Evolutionary conservation across 148 eudicot species (phyloP).

Genomic region (Fagopyrum homotropicum): DNA sequence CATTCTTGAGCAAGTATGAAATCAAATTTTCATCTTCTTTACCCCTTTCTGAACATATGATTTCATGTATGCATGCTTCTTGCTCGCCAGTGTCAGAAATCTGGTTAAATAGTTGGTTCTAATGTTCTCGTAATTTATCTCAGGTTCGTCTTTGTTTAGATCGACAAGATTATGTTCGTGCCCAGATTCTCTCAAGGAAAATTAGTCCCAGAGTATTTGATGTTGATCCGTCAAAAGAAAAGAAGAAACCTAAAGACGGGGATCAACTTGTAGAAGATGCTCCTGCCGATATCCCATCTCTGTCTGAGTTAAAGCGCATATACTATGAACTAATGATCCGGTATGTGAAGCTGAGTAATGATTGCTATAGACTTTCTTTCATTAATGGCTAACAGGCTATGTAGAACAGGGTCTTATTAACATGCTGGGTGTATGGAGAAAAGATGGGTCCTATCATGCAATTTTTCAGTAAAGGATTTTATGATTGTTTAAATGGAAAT

Average conservation of each 20-base stretch:
- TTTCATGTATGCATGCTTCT: not conserved
- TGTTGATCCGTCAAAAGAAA: slow-evolving; percentile 68
- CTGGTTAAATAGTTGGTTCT: slow-evolving; percentile 5
- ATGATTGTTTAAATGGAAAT: not conserved
- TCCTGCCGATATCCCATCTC: slow-evolving; percentile 70
- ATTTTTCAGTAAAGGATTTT: not conserved
- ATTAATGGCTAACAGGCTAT: not conserved
- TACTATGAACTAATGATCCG: slow-evolving; percentile 77
- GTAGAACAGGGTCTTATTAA: not conserved
- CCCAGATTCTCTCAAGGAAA: slow-evolving; percentile 88
- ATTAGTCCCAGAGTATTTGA: slow-evolving; percentile 91
- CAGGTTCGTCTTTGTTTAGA: slow-evolving; percentile 94
- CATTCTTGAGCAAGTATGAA: slow-evolving; percentile 88
- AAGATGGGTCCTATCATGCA: not conserved
- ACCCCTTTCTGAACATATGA: not conserved
- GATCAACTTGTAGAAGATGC: slow-evolving; percentile 73
- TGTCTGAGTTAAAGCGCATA: slow-evolving; percentile 63
- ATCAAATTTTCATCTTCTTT: slow-evolving; percentile 9
- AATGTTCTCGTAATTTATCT: slow-evolving; percentile 10
- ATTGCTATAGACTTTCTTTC: not conserved
- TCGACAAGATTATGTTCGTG: slow-evolving; percentile 82
- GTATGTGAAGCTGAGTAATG: slow-evolving; percentile 25
- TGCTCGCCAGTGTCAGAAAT: not conserved
- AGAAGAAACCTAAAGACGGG: slow-evolving; percentile 84
- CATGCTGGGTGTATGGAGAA: not conserved